Evolutionary conservation across 495 filamentous ascomycete species (phyloP), one percentile per base, ranked within the genome.

Genomic region (Podospora sp.): DNA sequence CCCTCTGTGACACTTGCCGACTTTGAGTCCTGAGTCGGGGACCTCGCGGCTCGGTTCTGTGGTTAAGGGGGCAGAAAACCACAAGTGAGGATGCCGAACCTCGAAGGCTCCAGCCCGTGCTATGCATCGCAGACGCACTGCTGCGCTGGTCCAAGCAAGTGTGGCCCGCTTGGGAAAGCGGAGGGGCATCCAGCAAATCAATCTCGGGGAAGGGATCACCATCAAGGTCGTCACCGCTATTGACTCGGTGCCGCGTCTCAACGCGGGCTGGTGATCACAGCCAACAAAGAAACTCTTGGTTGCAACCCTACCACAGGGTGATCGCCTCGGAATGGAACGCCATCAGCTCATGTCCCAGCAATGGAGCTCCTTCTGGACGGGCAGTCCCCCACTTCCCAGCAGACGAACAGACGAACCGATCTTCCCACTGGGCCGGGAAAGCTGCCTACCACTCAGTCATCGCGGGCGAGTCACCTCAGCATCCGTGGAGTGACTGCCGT

Each of bases 291-390:
- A 21, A 20, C 21, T 18, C 49, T 66, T 70, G 60, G 50, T 25
- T 71, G 65, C 46, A 46, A 63, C 69, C 65, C 62, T 40, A 50
- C 55, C 24, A 55, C 62, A 56, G 57, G 55, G 59, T 65, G 69
- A 68, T 71, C 51, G 58, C 36, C 29, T 58, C 60, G 56, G 61
- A 27, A 36, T 63, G 61, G 61, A 40, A 53, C 40, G 46, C 50
- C 25, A 53, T 63, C 9, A 63, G 25, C 16, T 53, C 50, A 7
- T 29, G 46, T n/a, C 25, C 24, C 21, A 40, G 29, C 21, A 22
- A 27, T 51, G 36, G 22, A 25, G 25, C 4, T 16, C n/a, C 14
- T 50, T 46, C 22, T 20, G 36, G 60, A 24, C 36, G 40, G 60
- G 35, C 36, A 50, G 21, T 62, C n/a, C 36, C 56, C 18, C 26